phyloP scores from a whole-genome alignment of 1,139 yeast genomes.

The Arxiozyma heterogenica region DNA sequence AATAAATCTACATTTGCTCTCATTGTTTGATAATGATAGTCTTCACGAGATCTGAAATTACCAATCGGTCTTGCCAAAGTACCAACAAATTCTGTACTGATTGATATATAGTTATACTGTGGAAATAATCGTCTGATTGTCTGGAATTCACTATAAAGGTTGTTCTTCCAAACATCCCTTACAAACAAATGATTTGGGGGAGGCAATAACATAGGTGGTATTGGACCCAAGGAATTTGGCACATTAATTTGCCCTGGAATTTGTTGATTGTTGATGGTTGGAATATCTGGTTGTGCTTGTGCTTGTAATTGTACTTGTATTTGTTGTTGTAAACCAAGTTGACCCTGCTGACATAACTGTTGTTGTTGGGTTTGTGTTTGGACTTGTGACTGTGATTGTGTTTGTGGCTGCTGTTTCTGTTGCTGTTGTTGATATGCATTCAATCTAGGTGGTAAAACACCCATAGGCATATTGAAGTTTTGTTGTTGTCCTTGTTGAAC shows the following conservation, averaged over 20 bases:
- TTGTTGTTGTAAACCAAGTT: conserved; percentile 3
- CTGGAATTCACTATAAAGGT: conserved; percentile 73
- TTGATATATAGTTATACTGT: conserved; percentile 62
- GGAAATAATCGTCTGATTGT: conserved; percentile 62
- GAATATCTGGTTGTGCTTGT: conserved; percentile 1
- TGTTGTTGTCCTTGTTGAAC: conserved; percentile 12
- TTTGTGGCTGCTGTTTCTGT: conserved; percentile 11
- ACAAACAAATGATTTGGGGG: conserved; percentile 29
- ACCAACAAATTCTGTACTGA: conserved; percentile 91
- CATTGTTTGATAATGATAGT: conserved; percentile 91
- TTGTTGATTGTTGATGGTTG: conserved; percentile 6
- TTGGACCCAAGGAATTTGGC: conserved; percentile 6
- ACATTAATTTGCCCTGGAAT: conserved; percentile 13
- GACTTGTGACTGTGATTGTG: conserved; percentile 1
- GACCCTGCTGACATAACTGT: conserved; percentile 6
- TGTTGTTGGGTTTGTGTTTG: conserved; percentile 4
- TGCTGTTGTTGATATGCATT: conserved; percentile 6
- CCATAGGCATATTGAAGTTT: conserved; percentile 3
- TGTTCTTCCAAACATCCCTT: conserved; percentile 74
- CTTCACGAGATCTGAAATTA: conserved; percentile 80
- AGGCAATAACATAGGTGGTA: conserved; percentile 22
- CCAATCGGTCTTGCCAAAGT: conserved; percentile 95
- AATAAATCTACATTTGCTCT: conserved; percentile 83
- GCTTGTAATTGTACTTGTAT: conserved; percentile 5
- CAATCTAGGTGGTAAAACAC: conserved; percentile 1